A percentile compares a stretch with the other conserved stretches of the same genome.
These are phyloP conservation scores for Ophiocordyceps camponoti-leonardi DNA, from an alignment of 2,329 filamentous ascomycete genomes.

Conservation along the genomic window DNA sequence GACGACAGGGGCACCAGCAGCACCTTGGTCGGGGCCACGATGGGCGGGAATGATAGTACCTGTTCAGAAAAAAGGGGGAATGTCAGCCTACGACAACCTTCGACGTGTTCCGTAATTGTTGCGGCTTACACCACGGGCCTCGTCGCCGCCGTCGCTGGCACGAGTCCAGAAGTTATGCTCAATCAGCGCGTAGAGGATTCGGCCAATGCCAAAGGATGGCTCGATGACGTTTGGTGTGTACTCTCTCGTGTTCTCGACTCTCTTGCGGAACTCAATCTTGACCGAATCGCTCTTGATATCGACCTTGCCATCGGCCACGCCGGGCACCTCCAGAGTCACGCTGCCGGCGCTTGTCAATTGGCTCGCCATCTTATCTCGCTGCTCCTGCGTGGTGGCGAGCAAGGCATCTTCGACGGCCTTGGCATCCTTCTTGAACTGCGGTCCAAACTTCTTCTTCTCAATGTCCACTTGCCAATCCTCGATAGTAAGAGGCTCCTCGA, in stretches of 20 bases:
- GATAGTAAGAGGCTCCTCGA: conserved; percentile 59
- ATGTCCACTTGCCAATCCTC: conserved; percentile 81
- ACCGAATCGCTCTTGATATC: conserved; percentile 67
- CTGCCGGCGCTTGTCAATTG: conserved; percentile 58
- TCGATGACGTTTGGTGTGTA: conserved; percentile 95
- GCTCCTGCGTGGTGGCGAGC: conserved; percentile 56
- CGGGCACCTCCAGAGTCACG: conserved; percentile 58
- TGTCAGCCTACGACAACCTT: background rate
- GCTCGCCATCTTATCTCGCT: conserved; percentile 64
- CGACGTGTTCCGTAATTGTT: background rate
- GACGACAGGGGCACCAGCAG: conserved; percentile 77
- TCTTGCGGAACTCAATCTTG: conserved; percentile 66
- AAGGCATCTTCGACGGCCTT: conserved; percentile 72
- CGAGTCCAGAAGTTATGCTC: conserved; percentile 95
- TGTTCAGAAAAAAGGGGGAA: conserved; percentile 8
- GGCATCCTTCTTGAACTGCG: conserved; percentile 86
- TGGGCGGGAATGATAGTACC: conserved; percentile 37
- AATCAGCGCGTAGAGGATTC: conserved; percentile 82
- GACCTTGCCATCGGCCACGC: conserved; percentile 51
- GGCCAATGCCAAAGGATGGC: conserved; percentile 91
- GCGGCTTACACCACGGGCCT: conserved; percentile 68
- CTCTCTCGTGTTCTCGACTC: conserved; percentile 70
- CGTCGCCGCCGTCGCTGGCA: conserved; percentile 38
- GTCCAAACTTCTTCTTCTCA: conserved; percentile 91
- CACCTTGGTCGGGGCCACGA: conserved; percentile 86